phyloP scores from a whole-genome alignment of 345 rosid species.

The Gossypium thurberi region DNA sequence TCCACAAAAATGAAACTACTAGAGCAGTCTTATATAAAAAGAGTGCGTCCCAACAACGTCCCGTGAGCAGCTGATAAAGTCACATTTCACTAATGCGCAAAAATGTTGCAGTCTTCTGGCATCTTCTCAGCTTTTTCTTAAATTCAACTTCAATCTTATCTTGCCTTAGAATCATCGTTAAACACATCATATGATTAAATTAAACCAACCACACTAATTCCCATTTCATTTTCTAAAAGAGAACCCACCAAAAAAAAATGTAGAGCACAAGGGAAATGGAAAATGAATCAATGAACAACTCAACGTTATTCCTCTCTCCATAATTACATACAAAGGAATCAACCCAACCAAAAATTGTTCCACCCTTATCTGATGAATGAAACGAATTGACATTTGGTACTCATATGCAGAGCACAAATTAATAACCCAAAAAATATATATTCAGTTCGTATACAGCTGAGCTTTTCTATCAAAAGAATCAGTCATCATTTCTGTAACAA shows the following conservation, averaged over 20 bases:
- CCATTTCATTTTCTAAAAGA: no score
- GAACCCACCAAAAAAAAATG: background rate
- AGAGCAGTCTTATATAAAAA: background rate
- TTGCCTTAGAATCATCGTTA: background rate
- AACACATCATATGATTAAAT: background rate
- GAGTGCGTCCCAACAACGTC: background rate
- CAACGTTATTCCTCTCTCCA: slow-evolving; percentile 17
- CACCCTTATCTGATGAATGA: slow-evolving; percentile 5
- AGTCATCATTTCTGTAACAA: slow-evolving; percentile 7
- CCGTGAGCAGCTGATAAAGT: slow-evolving; percentile 6
- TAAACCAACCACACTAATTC: background rate
- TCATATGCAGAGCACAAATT: slow-evolving; percentile 2
- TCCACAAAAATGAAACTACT: background rate
- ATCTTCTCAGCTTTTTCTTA: background rate
- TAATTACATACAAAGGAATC: slow-evolving; percentile 24
- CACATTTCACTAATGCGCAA: background rate
- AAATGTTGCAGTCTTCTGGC: background rate
- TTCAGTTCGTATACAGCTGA: slow-evolving; percentile 24
- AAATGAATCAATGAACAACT: slow-evolving; percentile 13
- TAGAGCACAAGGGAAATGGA: background rate
- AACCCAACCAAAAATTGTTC: slow-evolving; percentile 34
- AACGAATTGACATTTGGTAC: slow-evolving; percentile 6
- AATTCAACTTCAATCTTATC: background rate
- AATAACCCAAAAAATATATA: background rate
- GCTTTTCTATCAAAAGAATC: slow-evolving; percentile 28